phyloP scores from a whole-genome alignment of 2,329 filamentous ascomycete genomes.

The Aspergillus tubingensis region DNA sequence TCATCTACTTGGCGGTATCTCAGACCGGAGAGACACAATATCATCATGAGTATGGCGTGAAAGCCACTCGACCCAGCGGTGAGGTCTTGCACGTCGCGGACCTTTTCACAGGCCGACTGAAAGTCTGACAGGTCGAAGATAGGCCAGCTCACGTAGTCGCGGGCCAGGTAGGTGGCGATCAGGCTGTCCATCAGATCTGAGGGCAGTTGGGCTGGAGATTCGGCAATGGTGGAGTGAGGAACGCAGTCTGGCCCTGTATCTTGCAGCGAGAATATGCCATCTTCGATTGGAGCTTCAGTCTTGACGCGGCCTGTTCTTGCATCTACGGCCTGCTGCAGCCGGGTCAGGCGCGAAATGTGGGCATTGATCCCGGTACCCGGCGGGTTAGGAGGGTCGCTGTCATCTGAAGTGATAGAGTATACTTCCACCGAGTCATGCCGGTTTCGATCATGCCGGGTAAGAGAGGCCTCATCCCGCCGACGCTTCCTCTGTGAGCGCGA shows the following conservation, averaged over 20 bases:
- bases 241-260: not conserved
- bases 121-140: slow-evolving; percentile 25
- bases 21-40: slow-evolving; percentile 24
- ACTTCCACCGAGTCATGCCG: slow-evolving; percentile 1
- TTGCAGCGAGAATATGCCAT: not conserved
- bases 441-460: not conserved
- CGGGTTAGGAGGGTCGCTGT: not conserved
- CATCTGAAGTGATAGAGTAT: slow-evolving; percentile 7
- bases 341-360: slow-evolving; percentile 9
- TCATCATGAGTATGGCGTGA: slow-evolving; percentile 21
- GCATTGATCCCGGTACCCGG: not conserved
- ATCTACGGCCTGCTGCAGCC: slow-evolving; percentile 10
- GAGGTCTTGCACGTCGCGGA: slow-evolving; percentile 7
- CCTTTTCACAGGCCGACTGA: slow-evolving; percentile 16
- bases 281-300: slow-evolving; percentile 3
- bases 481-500: not conserved
- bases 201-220: slow-evolving; percentile 11
- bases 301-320: slow-evolving; percentile 12
- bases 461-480: not conserved
- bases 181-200: slow-evolving; percentile 21
- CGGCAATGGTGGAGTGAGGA: not conserved
- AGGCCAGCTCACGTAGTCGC: slow-evolving; percentile 30
- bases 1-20: slow-evolving; percentile 9
- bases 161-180: slow-evolving; percentile 23
- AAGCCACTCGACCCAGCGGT: slow-evolving; percentile 16